Percentiles rank a stretch among this genome's conserved stretches.
Conservation (phyloP, 106 monocot species). For the Dactylorhiza incarnata region DNA sequence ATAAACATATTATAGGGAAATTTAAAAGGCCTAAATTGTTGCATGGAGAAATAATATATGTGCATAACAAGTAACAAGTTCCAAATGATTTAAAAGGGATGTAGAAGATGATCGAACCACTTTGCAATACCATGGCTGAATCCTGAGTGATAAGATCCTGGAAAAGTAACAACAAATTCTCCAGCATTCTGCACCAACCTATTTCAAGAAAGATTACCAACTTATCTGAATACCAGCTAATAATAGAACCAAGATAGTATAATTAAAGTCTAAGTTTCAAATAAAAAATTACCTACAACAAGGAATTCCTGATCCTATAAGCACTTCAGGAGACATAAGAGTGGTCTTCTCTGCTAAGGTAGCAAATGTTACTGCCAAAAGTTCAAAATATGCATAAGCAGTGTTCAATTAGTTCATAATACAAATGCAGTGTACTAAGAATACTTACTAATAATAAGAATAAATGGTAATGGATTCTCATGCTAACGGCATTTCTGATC, state of each 20-base stretch:
- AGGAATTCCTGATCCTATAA: constrained; percentile 73
- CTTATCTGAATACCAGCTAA: background rate
- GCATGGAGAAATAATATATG: background rate
- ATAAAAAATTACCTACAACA: constrained; percentile 79
- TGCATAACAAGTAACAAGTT: background rate
- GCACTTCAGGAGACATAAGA: constrained; percentile 94
- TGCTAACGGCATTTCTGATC: background rate
- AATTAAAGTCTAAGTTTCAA: constrained; percentile 1
- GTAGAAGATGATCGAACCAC: constrained; percentile 3
- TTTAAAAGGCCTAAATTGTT: background rate
- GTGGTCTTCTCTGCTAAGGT: constrained; percentile 84
- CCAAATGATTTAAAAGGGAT: background rate
- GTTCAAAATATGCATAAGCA: constrained; percentile 3
- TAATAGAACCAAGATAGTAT: background rate
- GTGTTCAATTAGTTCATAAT: constrained; percentile 1
- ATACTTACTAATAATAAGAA: background rate
- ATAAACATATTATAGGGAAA: constrained; percentile 1
- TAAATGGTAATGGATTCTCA: background rate
- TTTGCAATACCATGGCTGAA: constrained; percentile 74
- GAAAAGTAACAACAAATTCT: constrained; percentile 97
- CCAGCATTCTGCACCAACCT: constrained; percentile 98
- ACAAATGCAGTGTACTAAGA: background rate
- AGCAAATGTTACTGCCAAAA: constrained; percentile 77
- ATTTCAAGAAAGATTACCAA: constrained; percentile 13
- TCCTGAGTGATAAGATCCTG: constrained; percentile 92